Evolutionary conservation across 805 yeast genomes (phyloP).

Genomic region (Sungouiella blattae): DNA sequence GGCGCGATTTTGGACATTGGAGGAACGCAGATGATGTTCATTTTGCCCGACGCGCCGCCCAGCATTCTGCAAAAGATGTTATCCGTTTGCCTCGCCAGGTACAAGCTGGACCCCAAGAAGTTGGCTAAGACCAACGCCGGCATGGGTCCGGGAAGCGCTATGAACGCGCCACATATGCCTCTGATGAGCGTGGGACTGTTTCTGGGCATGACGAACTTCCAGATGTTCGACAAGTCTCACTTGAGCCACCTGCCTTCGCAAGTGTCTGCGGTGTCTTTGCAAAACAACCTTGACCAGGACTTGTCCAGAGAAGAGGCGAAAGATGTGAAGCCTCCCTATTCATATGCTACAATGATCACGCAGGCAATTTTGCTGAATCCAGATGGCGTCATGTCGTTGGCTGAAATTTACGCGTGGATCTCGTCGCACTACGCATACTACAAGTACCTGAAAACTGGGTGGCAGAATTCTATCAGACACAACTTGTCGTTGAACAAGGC

Average conservation of each 20-base stretch:
- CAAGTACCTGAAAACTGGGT: conserved; percentile 87
- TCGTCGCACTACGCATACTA: conserved; percentile 85
- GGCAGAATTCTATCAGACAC: conserved; percentile 98
- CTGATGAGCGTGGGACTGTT: conserved; percentile 8
- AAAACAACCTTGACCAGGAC: conserved; percentile 52
- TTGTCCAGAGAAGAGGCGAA: conserved; percentile 86
- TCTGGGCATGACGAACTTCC: conserved; percentile 42
- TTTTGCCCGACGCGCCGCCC: conserved; percentile 87
- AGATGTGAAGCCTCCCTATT: conserved; percentile 93
- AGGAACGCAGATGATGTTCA: conserved; percentile 98
- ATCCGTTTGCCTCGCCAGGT: conserved; percentile 32
- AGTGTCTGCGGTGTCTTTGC: conserved; percentile 40
- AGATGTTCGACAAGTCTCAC: conserved; percentile 47
- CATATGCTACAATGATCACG: conserved; percentile 97
- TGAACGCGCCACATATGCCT: too few species aligned
- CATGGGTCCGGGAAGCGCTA: conserved; percentile 12
- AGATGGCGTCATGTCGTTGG: conserved; percentile 83
- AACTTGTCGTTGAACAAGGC: conserved; percentile 93
- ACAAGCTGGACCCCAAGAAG: conserved; percentile 22
- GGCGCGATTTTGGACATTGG: conserved; percentile 95
- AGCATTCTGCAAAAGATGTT: conserved; percentile 51
- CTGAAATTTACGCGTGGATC: conserved; percentile 93
- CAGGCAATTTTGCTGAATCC: conserved; percentile 88
- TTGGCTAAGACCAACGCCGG: conserved; percentile 14
- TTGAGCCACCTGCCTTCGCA: conserved; percentile 36